Conservation (phyloP, 2,329 filamentous ascomycete species). For the Bipolaris sorokiniana region DNA sequence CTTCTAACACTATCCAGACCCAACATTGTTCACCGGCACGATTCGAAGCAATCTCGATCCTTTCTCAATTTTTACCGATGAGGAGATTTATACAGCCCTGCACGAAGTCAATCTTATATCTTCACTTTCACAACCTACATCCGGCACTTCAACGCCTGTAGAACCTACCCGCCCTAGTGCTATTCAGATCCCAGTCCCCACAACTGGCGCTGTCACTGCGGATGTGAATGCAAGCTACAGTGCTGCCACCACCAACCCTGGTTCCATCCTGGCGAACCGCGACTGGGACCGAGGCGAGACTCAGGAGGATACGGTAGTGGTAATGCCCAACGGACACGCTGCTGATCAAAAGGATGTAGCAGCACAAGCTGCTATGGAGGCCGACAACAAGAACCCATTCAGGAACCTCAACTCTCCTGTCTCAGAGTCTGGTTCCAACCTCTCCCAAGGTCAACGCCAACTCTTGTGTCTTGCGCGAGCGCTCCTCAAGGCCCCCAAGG, state of each 20-base stretch:
- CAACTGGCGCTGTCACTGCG: constrained; percentile 30
- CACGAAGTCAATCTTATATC: constrained; percentile 85
- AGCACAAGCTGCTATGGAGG: constrained; percentile 44
- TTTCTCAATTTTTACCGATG: constrained; percentile 85
- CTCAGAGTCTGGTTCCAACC: constrained; percentile 88
- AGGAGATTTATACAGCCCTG: constrained; percentile 85
- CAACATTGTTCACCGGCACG: constrained; percentile 90
- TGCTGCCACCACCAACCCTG: constrained; percentile 42
- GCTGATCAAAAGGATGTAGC: constrained; percentile 36
- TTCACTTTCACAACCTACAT: constrained; percentile 49
- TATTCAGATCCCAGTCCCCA: constrained; percentile 44
- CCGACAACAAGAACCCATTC: constrained; percentile 94
- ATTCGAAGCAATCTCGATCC: constrained; percentile 93
- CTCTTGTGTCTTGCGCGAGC: constrained; percentile 92
- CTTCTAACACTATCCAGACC: constrained; percentile 61
- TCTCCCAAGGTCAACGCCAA: constrained; percentile 95
- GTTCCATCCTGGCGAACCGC: constrained; percentile 40
- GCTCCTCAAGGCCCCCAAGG: constrained; percentile 86
- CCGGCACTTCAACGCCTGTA: constrained; percentile 33
- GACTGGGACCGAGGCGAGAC: constrained; percentile 38
- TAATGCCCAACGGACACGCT: constrained; percentile 37
- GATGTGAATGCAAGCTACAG: constrained; percentile 37
- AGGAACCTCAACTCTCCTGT: constrained; percentile 82
- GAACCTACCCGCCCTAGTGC: constrained; percentile 28
- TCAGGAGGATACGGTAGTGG: constrained; percentile 39